phyloP scores from a whole-genome alignment of 2,329 filamentous ascomycete species.

The Alternaria metachromatica region DNA sequence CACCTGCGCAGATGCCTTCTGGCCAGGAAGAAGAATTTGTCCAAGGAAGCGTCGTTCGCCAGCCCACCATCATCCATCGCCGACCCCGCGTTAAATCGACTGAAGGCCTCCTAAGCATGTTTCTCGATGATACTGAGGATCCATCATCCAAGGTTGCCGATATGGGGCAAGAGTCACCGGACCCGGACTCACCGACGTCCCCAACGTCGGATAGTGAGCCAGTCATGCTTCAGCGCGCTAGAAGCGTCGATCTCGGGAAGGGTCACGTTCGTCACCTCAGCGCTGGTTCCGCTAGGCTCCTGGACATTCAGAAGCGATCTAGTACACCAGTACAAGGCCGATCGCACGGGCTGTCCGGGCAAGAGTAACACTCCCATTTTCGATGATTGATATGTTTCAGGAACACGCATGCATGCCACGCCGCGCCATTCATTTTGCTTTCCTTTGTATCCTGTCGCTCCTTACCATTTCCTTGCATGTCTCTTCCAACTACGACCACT shows the following conservation, averaged over 20 bases:
- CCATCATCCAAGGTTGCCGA: slow-evolving; percentile 42
- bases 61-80: slow-evolving; percentile 70
- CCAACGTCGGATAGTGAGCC: slow-evolving; percentile 41
- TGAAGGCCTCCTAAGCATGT: slow-evolving; percentile 65
- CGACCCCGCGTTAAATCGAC: slow-evolving; percentile 65
- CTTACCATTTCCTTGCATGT: slow-evolving; percentile 36
- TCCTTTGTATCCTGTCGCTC: slow-evolving; percentile 47
- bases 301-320: slow-evolving; percentile 63
- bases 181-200: slow-evolving; percentile 40
- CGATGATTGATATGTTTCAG: slow-evolving; percentile 21
- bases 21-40: slow-evolving; percentile 52
- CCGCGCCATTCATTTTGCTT: slow-evolving; percentile 45
- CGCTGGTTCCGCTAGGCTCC: slow-evolving; percentile 76
- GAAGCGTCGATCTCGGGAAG: slow-evolving; percentile 71
- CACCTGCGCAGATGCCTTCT: slow-evolving; percentile 30
- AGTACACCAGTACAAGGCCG: slow-evolving; percentile 38
- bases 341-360: slow-evolving; percentile 32
- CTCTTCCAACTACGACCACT: slow-evolving; percentile 25
- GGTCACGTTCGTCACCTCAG: slow-evolving; percentile 75
- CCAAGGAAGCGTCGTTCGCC: slow-evolving; percentile 61
- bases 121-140: slow-evolving; percentile 46
- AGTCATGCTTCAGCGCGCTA: slow-evolving; percentile 65
- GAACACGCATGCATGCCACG: slow-evolving; percentile 37
- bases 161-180: slow-evolving; percentile 34
- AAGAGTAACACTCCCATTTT: slow-evolving; percentile 27